A percentile compares a stretch with the other conserved stretches of the same genome.
Conservation (phyloP, 495 filamentous ascomycete species). For the Pyronema omphalodes region DNA sequence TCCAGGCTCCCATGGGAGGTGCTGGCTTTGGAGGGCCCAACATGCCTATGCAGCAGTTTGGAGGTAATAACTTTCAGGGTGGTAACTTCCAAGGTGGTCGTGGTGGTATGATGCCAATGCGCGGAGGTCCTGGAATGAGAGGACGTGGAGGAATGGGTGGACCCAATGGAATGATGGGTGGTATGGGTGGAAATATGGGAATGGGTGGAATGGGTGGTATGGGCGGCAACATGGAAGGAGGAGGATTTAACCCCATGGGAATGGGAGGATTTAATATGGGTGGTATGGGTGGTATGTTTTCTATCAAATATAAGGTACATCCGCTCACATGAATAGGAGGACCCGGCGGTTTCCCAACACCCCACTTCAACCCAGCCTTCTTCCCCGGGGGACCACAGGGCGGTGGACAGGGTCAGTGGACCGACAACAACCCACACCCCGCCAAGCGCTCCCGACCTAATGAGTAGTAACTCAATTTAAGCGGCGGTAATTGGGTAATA, state of each 20-base stretch:
- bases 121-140: constrained; percentile 36
- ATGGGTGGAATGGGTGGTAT: constrained; percentile 33
- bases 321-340: not conserved
- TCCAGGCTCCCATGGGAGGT: constrained; percentile 37
- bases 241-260: constrained; percentile 24
- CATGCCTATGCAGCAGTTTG: constrained; percentile 42
- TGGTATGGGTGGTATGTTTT: constrained; percentile 18
- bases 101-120: constrained; percentile 22
- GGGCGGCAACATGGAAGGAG: constrained; percentile 34
- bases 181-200: constrained; percentile 43
- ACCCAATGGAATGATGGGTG: constrained; percentile 32
- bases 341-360: constrained; percentile 24
- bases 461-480: constrained; percentile 7
- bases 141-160: constrained; percentile 46
- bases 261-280: constrained; percentile 25
- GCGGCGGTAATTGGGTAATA: not conserved
- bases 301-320: constrained; percentile 1
- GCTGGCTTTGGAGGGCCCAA: constrained; percentile 35
- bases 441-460: constrained; percentile 22
- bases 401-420: constrained; percentile 21
- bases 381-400: constrained; percentile 33
- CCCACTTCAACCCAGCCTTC: constrained; percentile 66
- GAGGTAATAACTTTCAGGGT: constrained; percentile 36
- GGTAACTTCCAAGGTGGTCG: constrained; percentile 29
- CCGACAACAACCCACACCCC: constrained; percentile 19